These are phyloP conservation scores for Lactarius quietus DNA, from an alignment of 768 basidiomycete genomes.

Conservation along the genomic window DNA sequence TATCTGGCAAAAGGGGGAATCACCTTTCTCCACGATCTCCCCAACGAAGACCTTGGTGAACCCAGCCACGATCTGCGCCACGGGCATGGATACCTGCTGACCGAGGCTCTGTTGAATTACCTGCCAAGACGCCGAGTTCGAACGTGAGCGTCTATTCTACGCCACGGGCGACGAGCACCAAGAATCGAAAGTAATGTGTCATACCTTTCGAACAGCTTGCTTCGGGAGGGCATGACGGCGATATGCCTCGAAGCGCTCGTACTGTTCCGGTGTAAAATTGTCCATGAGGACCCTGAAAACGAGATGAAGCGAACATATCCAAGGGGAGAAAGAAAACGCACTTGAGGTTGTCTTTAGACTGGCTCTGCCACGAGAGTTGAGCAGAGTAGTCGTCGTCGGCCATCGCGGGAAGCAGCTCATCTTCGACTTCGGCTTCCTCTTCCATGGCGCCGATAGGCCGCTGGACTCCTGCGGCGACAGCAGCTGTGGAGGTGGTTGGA, in stretches of 20 bases:
- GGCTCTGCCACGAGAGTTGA: slow-evolving; percentile 78
- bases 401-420: slow-evolving; percentile 79
- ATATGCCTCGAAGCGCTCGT: slow-evolving; percentile 88
- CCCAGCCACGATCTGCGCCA: slow-evolving; percentile 86
- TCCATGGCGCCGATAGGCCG: slow-evolving; percentile 27
- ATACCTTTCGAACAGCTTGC: slow-evolving; percentile 74
- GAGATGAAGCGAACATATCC: neutral
- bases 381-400: slow-evolving; percentile 87
- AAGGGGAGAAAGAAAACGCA: slow-evolving; percentile 33
- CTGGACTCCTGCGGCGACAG: slow-evolving; percentile 11
- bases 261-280: slow-evolving; percentile 78
- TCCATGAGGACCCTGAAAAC: slow-evolving; percentile 75
- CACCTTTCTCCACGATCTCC: slow-evolving; percentile 87
- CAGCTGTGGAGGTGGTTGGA: neutral
- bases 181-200: slow-evolving; percentile 16
- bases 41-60: slow-evolving; percentile 91
- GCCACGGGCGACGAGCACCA: neutral
- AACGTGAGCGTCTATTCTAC: neutral
- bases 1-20: neutral
- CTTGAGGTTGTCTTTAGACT: slow-evolving; percentile 87
- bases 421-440: slow-evolving; percentile 63
- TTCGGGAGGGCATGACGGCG: slow-evolving; percentile 80
- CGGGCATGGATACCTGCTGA: slow-evolving; percentile 81
- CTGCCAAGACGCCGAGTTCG: slow-evolving; percentile 37
- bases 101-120: slow-evolving; percentile 79